Evolutionary conservation across 1,284 basidiomycete genomes (phyloP), one percentile per base, ranked within the genome.

Genomic region (Schizophyllum amplum): DNA sequence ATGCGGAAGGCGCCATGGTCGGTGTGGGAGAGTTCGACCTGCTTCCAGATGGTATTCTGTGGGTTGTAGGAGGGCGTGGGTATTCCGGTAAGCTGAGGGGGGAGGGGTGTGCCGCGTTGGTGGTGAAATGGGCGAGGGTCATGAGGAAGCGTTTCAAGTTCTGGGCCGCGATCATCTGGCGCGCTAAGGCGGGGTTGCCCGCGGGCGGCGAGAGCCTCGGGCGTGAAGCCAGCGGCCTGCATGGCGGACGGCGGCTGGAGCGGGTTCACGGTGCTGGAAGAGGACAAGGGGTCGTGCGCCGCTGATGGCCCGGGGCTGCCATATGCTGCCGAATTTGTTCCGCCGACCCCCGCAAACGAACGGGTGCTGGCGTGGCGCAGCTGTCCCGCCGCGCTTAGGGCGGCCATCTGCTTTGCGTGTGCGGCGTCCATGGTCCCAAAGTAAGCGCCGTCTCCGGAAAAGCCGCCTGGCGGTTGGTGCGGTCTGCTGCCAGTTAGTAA

Each of bases 331-430:
- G 84, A 82, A 69, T 72, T 76, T 76, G 82, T 81, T 81, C 82
- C 82, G 75, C 78, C 77, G 59, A 63, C 59, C 27, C 27, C 27
- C 13, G 27, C 27, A 33, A 33, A 33, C 27, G 27, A 33, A 33
- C 27, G 27, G 63, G 74, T 60, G 75, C 72, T 55, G 68, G 71
- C 67, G 82, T 79, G 69, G 85, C 80, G 64, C 80, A 55, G 81
- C 62, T 82, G 75, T 63, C 77, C 82, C 55, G 78, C 83, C 56
- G 79, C 83, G 64, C 75, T 83, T 63, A 90, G 80, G 17, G 83
- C 83, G 42, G 84, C 84, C 80, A 89, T 86, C 71, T 90, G 88
- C 68, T 88, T 90, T 60, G 84, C 27, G 6, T 5, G 5, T 33
- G 27, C 27, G 27, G 27, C 27, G 27, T 33, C 27, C 27, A 33